Evolutionary conservation across 345 rosid species (phyloP).

Genomic region (Lepidium sativum): DNA sequence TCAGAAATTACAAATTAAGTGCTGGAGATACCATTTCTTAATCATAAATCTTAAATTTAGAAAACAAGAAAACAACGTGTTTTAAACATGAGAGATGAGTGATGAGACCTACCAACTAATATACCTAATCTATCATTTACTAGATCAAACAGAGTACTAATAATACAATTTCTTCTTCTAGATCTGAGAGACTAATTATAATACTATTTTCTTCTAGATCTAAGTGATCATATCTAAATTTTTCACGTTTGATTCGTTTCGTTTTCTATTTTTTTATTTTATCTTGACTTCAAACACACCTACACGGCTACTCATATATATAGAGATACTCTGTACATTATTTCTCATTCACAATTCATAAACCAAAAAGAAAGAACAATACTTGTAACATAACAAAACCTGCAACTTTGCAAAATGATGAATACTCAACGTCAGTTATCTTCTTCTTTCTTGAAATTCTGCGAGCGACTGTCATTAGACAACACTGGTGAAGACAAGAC

Average conservation of each 20-base stretch:
- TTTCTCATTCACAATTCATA: constrained; percentile 10
- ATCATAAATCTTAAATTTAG: background rate
- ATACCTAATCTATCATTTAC: background rate
- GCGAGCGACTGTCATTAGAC: background rate
- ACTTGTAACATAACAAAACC: background rate
- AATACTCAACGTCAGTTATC: constrained; percentile 24
- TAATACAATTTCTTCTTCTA: background rate
- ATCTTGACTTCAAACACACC: background rate
- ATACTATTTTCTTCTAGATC: constrained; percentile 9
- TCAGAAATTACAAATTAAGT: too few relatives aligned
- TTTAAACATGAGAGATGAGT: constrained; percentile 2
- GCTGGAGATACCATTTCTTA: background rate
- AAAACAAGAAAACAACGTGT: background rate
- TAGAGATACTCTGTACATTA: background rate
- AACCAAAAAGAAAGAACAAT: background rate
- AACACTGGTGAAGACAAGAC: background rate
- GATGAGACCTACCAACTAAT: background rate
- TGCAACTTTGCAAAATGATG: background rate
- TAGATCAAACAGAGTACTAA: constrained; percentile 7
- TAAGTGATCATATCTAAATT: background rate
- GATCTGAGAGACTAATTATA: background rate
- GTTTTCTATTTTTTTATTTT: background rate
- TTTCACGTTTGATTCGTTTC: constrained; percentile 18
- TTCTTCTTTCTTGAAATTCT: constrained; percentile 23
- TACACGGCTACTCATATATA: constrained; percentile 8